phyloP scores from a whole-genome alignment of 2,329 filamentous ascomycete genomes.

The Podosphaera aphanis region DNA sequence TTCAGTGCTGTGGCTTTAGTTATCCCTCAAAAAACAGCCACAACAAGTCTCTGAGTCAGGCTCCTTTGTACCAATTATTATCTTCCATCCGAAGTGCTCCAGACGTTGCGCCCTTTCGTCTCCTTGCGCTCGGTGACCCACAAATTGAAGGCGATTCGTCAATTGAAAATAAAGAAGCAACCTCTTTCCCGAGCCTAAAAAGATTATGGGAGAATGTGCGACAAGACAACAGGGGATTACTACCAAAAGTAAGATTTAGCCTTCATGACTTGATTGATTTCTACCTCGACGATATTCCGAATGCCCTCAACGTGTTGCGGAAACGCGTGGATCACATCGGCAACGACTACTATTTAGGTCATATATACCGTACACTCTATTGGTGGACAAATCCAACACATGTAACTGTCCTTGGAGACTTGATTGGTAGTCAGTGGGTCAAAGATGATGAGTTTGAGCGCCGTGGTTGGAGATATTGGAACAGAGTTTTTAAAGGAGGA shows the following conservation, averaged over 20 bases:
- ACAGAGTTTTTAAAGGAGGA: conserved; percentile 47
- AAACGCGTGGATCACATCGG: conserved; percentile 77
- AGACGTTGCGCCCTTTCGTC: conserved; percentile 48
- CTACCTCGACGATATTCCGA: conserved; percentile 42
- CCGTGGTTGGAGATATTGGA: conserved; percentile 57
- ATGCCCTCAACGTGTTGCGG: conserved; percentile 39
- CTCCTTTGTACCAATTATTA: conserved; percentile 9
- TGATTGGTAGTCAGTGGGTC: conserved; percentile 92
- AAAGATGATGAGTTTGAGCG: conserved; percentile 58
- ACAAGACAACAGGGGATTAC: conserved; percentile 15
- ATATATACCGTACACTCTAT: conserved; percentile 63
- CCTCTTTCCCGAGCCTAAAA: conserved; percentile 29
- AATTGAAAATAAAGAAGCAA: conserved; percentile 35
- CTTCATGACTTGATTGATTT: conserved; percentile 38
- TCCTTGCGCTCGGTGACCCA: conserved; percentile 74
- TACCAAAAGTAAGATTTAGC: conserved; percentile 26
- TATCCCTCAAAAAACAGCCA: conserved; percentile 10
- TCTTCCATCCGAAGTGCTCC: conserved; percentile 9
- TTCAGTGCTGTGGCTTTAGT: conserved; percentile 64
- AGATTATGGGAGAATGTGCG: conserved; percentile 11
- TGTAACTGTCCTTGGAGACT: conserved; percentile 67
- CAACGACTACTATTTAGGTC: conserved; percentile 84
- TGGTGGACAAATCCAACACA: conserved; percentile 80
- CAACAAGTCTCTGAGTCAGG: conserved; percentile 11
- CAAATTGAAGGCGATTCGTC: conserved; percentile 85